Base-by-base conservation (phyloP, 1,284 basidiomycete species). In the Trametes versicolor region DNA sequence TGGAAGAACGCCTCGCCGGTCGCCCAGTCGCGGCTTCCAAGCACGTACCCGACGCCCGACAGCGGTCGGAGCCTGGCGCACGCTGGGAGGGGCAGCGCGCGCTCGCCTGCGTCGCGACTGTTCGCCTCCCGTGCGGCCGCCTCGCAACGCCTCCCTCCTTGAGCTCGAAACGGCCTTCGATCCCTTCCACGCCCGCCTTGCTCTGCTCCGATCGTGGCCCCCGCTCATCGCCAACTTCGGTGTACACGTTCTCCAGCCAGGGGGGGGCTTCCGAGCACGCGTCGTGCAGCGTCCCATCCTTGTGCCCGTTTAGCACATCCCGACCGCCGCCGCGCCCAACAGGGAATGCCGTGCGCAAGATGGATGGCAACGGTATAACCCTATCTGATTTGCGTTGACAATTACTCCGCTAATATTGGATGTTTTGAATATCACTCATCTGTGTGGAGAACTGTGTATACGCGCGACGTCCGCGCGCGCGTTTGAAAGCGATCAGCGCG, bases 101-200 rank as follows among this genome's bases (percentile, higher is more conserved):
- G 45, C 45, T 23, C 52, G 41, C 21, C 7, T 41, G n/a, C 60
- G 60, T 62, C 60, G 54, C 60, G 60, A 62, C 60, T 62, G 39
- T 43, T 62, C 60, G 60, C 53, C 48, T 62, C 60, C 53, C 49
- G 37, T 45, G 21, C 10, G 45, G 45, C 45, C n/a, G 3, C n/a
- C 48, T 49, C 10, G 48, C 48, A 25, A 49, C 48, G 48, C 23
- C 10, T 12, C 13, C 10, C 13, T 1, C 50, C 29, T n/a, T n/a
- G 27, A 13, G 39, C 27, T 36, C n/a, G n/a, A n/a, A n/a, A n/a
- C n/a, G n/a, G n/a, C 32, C 39, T 52, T 60, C 58, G 49, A 39
- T 32, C 39, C 12, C 50, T 29, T 60, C 39, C 39, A 21, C 58
- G 49, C 49, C 21, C 29, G 34, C 48, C 51, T 52, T 37, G 23